phyloP scores from a whole-genome alignment of 2,329 filamentous ascomycete species.

The Penicillium hesseltinei region DNA sequence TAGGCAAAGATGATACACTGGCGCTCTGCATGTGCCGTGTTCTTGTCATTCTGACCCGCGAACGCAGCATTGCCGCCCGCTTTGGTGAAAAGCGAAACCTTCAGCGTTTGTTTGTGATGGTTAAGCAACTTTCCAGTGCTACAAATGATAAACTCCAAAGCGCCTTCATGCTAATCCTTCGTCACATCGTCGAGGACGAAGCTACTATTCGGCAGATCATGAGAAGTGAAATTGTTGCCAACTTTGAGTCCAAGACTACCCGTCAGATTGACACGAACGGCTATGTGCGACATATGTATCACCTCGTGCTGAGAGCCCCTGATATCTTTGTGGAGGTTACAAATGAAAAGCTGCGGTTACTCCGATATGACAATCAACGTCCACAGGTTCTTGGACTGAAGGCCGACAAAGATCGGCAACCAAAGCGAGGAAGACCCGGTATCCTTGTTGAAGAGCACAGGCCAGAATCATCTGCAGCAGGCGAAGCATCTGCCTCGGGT shows the following conservation, averaged over 20 bases:
- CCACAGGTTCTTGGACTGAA: conserved; percentile 56
- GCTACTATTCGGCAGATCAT: conserved; percentile 88
- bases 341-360: conserved; percentile 77
- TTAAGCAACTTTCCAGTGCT: conserved; percentile 81
- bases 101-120: conserved; percentile 88
- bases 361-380: conserved; percentile 58
- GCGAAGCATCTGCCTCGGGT: conserved; percentile 17
- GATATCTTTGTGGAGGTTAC: conserved; percentile 83
- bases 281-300: conserved; percentile 75
- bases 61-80: conserved; percentile 68
- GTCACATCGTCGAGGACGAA: conserved; percentile 93
- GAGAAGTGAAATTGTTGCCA: conserved; percentile 79
- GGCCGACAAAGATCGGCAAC: conserved; percentile 40
- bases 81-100: conserved; percentile 87
- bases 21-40: conserved; percentile 81
- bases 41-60: conserved; percentile 81
- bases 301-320: conserved; percentile 76
- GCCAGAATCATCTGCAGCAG: conserved; percentile 32
- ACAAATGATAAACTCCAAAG: conserved; percentile 72
- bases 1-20: conserved; percentile 82
- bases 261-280: conserved; percentile 66
- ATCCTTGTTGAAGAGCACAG: conserved; percentile 23
- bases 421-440: conserved; percentile 23
- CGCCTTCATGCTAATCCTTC: conserved; percentile 78
- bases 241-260: conserved; percentile 61